These are phyloP conservation scores for Colletotrichum filicis DNA, from an alignment of 2,329 filamentous ascomycete genomes.

Conservation along the genomic window DNA sequence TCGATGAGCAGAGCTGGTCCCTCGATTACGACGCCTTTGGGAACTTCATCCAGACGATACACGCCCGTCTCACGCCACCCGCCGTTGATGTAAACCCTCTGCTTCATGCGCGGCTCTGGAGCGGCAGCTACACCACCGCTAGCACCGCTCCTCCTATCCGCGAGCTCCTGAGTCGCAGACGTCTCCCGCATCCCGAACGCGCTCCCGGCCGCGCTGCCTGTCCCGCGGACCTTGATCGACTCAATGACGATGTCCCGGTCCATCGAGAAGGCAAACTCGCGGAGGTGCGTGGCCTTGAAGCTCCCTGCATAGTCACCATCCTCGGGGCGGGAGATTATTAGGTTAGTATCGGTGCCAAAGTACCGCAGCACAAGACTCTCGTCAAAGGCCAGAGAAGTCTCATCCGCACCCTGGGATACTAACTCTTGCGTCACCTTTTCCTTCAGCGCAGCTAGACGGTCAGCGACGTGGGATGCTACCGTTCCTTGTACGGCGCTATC, in stretches of 20 bases:
- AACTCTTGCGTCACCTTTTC: constrained; percentile 49
- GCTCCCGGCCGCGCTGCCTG: constrained; percentile 37
- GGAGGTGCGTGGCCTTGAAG: constrained; percentile 25
- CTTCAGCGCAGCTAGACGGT: constrained; percentile 41
- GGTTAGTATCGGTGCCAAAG: constrained; percentile 47
- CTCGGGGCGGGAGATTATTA: constrained; percentile 45
- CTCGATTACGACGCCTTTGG: constrained; percentile 37
- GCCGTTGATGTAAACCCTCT: constrained; percentile 43
- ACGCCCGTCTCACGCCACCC: constrained; percentile 41
- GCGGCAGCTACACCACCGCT: not conserved
- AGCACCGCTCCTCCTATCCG: not conserved
- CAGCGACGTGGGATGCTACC: constrained; percentile 30
- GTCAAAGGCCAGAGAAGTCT: constrained; percentile 51
- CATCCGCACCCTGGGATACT: constrained; percentile 51
- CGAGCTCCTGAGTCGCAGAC: constrained; percentile 35
- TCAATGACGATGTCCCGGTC: constrained; percentile 24
- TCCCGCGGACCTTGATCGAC: constrained; percentile 38
- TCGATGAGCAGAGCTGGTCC: constrained; percentile 48
- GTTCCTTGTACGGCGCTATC: not conserved
- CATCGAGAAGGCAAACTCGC: constrained; percentile 34
- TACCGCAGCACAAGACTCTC: constrained; percentile 48
- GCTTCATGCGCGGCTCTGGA: constrained; percentile 35
- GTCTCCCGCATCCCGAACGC: constrained; percentile 18
- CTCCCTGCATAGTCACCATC: constrained; percentile 39
- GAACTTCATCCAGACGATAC: constrained; percentile 41